Evolutionary conservation across 2,329 filamentous ascomycete genomes (phyloP), one percentile per base, ranked within the genome.

Genomic region (Diatrype stigma): DNA sequence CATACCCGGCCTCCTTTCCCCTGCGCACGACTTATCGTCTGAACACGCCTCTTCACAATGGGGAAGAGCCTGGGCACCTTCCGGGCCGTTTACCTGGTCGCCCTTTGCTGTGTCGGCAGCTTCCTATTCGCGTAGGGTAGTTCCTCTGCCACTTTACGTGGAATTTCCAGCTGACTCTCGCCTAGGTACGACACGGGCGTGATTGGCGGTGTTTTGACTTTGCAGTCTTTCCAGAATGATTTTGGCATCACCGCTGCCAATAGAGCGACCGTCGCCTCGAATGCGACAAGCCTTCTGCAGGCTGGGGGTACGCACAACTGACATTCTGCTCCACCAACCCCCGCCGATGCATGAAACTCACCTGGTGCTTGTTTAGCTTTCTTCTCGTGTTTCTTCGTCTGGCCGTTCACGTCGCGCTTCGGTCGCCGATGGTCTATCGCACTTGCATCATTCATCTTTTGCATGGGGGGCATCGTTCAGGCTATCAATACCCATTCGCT

Each of bases 181-280:
- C 68, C 66, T 55, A 70, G 70, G 52, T 74, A 74, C 49, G 71
- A 74, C 52, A 74, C 71, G 1, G 72, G 71, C 16, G 70, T 74
- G 35, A 63, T 73, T 16, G 73, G 73, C 10, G 70, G 71, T 6
- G 66, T 73, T 44, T 57, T 73, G 38, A 70, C 68, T 6, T 62
- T 74, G 8, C 46, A 61, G 32, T 67, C 67, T 21, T 74, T 74
- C 56, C 67, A 69, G 34, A 52, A 56, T 8, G 71, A 73, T 51
- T 71, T 74, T 54, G 59, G 66, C 17, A 67, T 68, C 48, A 63
- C 55, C 3, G 55, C 61, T 2, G 55, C 53, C 6, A 59, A 66
- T 42, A 62, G 64, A 44, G 53, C 69, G 1, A 66, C 58, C 14
- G 67, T 72, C 17, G 63, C 63, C 44, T 72, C 70, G 17, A 70